Conservation (phyloP, 768 basidiomycete genomes). For the Exsudoporus frostii region DNA sequence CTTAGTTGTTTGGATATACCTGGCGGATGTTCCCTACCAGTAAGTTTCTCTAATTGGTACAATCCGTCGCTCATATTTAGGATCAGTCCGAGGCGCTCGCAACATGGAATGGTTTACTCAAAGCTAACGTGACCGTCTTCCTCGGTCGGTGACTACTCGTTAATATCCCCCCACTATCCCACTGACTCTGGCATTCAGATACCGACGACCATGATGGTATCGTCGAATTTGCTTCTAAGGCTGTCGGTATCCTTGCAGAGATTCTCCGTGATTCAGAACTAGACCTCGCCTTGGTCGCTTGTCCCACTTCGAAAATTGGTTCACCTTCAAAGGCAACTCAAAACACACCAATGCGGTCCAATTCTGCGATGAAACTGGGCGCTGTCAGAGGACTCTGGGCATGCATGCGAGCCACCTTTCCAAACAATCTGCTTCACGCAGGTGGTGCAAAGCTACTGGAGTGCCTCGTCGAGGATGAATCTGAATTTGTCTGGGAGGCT, state of each 20-base stretch:
- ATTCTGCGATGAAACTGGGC: conserved; percentile 53
- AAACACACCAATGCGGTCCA: conserved; percentile 26
- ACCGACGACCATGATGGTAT: conserved; percentile 39
- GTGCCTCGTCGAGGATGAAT: conserved; percentile 48
- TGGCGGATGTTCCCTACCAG: conserved; percentile 47
- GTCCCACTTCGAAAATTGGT: conserved; percentile 10
- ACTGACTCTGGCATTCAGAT: conserved; percentile 33
- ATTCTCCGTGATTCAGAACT: conserved; percentile 47
- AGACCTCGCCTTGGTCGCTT: conserved; percentile 36
- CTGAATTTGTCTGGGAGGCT: conserved; percentile 42
- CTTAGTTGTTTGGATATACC: conserved; percentile 43
- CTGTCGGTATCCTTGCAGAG: conserved; percentile 44
- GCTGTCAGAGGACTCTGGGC: conserved; percentile 60
- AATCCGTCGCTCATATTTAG: conserved; percentile 2
- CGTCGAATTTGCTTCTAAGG: conserved; percentile 38
- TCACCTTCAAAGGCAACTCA: conserved; percentile 7
- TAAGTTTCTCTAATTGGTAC: conserved; percentile 31
- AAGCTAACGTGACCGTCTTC: conserved; percentile 43
- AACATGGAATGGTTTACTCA: conserved; percentile 58
- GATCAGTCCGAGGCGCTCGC: conserved; percentile 44
- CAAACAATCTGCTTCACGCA: conserved; percentile 37
- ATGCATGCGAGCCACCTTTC: conserved; percentile 41
- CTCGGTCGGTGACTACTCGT: conserved; percentile 48
- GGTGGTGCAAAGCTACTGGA: conserved; percentile 47
- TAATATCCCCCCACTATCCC: not conserved